Evolutionary conservation across 225 moss, liverwort and hornwort species (phyloP).

Genomic region (Marchantia polymorpha): DNA sequence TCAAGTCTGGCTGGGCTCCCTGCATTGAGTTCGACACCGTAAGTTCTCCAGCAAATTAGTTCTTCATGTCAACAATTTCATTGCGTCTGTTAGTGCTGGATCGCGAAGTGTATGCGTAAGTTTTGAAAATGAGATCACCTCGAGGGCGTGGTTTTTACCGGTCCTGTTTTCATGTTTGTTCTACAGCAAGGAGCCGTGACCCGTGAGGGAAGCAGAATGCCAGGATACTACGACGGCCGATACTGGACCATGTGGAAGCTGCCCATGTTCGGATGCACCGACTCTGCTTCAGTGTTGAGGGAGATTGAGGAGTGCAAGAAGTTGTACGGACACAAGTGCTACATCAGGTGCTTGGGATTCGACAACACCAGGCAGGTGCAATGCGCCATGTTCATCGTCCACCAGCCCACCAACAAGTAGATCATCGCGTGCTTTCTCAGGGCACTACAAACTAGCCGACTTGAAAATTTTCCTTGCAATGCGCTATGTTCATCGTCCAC

Average conservation of each 20-base stretch:
- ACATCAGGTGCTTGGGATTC: constrained; percentile 54
- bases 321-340: constrained; percentile 39
- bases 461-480: too few relatives aligned
- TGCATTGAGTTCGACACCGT: too few relatives aligned
- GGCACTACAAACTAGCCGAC: too few relatives aligned
- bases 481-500: too few relatives aligned
- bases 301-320: constrained; percentile 55
- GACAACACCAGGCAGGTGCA: constrained; percentile 65
- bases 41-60: too few relatives aligned
- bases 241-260: constrained; percentile 85
- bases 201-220: too few relatives aligned
- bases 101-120: neutral
- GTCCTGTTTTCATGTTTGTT: neutral
- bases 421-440: too few relatives aligned
- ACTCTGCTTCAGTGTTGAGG: constrained; percentile 41
- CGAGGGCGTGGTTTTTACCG: neutral
- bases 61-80: neutral
- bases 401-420: too few relatives aligned
- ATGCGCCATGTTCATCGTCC: constrained; percentile 44
- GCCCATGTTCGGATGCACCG: constrained; percentile 60
- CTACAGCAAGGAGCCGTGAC: too few relatives aligned
- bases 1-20: too few relatives aligned
- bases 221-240: constrained; percentile 60
- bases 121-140: neutral
- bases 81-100: neutral